These are phyloP conservation scores for Herpetomonas tarakana DNA, from an alignment of 208 protist species.

Conservation along the genomic window DNA sequence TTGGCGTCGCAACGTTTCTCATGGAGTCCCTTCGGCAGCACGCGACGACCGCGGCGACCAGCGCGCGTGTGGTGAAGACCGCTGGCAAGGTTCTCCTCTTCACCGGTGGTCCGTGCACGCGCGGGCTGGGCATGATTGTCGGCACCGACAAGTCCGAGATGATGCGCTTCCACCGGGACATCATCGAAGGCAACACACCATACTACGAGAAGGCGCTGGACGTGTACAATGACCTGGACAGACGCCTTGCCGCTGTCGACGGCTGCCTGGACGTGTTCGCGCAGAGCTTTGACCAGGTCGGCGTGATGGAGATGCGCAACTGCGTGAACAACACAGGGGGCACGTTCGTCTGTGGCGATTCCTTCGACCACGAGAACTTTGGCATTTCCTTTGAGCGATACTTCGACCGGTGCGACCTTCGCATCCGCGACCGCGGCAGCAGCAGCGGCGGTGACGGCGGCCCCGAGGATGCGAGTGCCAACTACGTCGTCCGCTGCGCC, in stretches of 20 bases:
- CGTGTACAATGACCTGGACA: slow-evolving; percentile 93
- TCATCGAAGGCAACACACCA: slow-evolving; percentile 83
- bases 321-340: slow-evolving; percentile 92
- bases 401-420: slow-evolving; percentile 66
- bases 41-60: slow-evolving; percentile 2
- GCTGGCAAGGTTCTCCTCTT: slow-evolving; percentile 91
- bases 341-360: slow-evolving; percentile 94
- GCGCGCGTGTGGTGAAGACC: not conserved
- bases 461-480: not conserved
- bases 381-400: slow-evolving; percentile 69
- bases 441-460: slow-evolving; percentile 1
- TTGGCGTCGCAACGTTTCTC: slow-evolving; percentile 54
- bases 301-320: slow-evolving; percentile 95
- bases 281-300: slow-evolving; percentile 96
- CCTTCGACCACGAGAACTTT: slow-evolving; percentile 90
- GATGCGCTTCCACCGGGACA: slow-evolving; percentile 97
- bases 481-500: slow-evolving; percentile 35
- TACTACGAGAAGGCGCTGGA: slow-evolving; percentile 64
- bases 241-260: slow-evolving; percentile 79
- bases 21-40: slow-evolving; percentile 50
- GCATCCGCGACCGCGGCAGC: slow-evolving; percentile 5
- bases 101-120: slow-evolving; percentile 93
- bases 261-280: slow-evolving; percentile 97
- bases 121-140: slow-evolving; percentile 91
- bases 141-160: slow-evolving; percentile 91